phyloP scores from a whole-genome alignment of 2,329 filamentous ascomycete species.

The Sclerotinia minor region DNA sequence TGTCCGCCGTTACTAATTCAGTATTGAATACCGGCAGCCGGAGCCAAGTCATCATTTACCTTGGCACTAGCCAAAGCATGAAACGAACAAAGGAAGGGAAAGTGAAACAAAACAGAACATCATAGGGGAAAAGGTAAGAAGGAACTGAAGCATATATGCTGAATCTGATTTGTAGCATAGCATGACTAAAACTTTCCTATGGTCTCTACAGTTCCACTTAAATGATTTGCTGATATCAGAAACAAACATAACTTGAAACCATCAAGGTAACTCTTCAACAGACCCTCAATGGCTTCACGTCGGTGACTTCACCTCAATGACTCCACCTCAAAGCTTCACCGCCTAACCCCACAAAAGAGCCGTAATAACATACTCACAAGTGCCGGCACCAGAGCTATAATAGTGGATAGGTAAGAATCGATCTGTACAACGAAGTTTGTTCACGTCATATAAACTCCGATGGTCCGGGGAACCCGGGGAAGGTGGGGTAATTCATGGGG shows the following conservation, averaged over 20 bases:
- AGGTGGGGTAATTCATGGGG: background rate
- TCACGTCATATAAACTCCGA: background rate
- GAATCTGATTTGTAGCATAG: background rate
- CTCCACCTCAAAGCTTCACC: background rate
- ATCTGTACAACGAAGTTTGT: background rate
- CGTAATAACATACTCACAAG: background rate
- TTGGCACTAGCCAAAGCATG: background rate
- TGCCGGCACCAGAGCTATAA: background rate
- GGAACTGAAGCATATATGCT: too few species aligned
- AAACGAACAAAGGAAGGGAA: background rate
- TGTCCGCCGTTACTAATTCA: background rate
- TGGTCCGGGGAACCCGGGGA: background rate
- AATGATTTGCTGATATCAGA: background rate
- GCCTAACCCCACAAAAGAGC: constrained; percentile 7
- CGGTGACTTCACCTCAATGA: too few species aligned
- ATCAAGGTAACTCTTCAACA: background rate
- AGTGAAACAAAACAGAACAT: background rate
- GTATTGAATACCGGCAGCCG: background rate
- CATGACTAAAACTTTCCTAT: background rate
- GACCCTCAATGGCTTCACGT: background rate
- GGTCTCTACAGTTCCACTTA: background rate
- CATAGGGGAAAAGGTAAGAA: too few species aligned
- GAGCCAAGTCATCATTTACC: background rate
- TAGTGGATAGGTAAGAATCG: background rate
- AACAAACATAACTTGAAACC: constrained; percentile 6